These are phyloP conservation scores for Cubamyces sp. DNA, from an alignment of 768 basidiomycete genomes.

Conservation along the genomic window DNA sequence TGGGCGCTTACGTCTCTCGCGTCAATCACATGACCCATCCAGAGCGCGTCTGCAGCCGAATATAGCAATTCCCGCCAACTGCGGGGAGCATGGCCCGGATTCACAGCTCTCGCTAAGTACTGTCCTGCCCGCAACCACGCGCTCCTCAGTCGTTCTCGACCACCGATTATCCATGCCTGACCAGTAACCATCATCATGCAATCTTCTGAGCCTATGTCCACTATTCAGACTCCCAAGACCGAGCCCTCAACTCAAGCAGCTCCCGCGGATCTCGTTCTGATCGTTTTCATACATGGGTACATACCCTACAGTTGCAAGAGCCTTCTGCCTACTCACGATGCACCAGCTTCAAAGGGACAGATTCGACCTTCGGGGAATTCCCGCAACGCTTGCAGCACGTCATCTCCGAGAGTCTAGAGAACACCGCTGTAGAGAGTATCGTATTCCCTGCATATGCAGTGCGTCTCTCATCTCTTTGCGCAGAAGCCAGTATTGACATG, in stretches of 20 bases:
- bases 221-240: not conserved
- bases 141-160: not conserved
- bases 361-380: slow-evolving; percentile 77
- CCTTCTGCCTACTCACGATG: not conserved
- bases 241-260: slow-evolving; percentile 2
- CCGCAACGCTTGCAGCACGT: slow-evolving; percentile 80
- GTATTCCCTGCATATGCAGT: slow-evolving; percentile 92
- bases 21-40: slow-evolving; percentile 4
- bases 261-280: slow-evolving; percentile 54
- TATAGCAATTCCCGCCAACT: slow-evolving; percentile 22
- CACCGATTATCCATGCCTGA: too few species aligned
- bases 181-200: slow-evolving; percentile 6
- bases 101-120: not conserved
- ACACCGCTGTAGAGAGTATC: slow-evolving; percentile 67
- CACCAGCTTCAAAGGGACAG: slow-evolving; percentile 58
- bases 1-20: not conserved
- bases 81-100: not conserved
- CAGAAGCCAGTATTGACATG: not conserved
- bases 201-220: not conserved
- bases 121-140: not conserved
- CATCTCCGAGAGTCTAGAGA: slow-evolving; percentile 63
- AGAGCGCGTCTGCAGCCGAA: not conserved
- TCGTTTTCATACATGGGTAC: slow-evolving; percentile 84
- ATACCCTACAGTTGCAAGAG: slow-evolving; percentile 28
- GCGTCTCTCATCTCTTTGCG: not conserved